Percentiles rank a stretch among this genome's conserved stretches.
Evolutionary conservation across 2,329 filamentous ascomycete genomes (phyloP).

Genomic region (Plenodomus biglobosus): DNA sequence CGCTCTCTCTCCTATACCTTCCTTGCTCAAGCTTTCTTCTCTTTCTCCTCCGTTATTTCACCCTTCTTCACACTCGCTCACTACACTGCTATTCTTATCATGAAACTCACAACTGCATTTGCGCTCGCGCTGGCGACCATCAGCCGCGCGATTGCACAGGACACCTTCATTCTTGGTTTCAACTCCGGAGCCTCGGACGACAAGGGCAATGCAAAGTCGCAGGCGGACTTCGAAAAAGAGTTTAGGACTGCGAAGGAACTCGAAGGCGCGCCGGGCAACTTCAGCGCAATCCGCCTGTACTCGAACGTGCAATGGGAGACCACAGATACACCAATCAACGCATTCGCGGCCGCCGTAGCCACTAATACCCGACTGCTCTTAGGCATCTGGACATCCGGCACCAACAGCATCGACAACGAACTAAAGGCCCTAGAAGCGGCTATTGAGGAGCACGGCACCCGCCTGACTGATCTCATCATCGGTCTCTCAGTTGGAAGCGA

Average conservation of each 20-base stretch:
- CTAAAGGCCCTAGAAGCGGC: conserved; percentile 36
- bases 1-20: neutral
- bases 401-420: conserved; percentile 38
- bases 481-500: conserved; percentile 44
- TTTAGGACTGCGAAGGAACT: conserved; percentile 67
- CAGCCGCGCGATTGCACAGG: conserved; percentile 23
- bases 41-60: conserved; percentile 2
- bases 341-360: conserved; percentile 40
- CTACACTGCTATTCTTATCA: conserved; percentile 10
- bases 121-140: conserved; percentile 27
- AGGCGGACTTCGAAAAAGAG: conserved; percentile 68
- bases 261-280: conserved; percentile 62
- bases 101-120: conserved; percentile 25
- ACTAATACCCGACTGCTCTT: conserved; percentile 43
- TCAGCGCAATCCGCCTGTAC: conserved; percentile 70
- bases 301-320: conserved; percentile 71
- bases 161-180: conserved; percentile 34
- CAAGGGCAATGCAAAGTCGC: conserved; percentile 52
- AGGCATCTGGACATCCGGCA: conserved; percentile 57
- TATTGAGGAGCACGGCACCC: conserved; percentile 40
- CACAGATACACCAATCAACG: conserved; percentile 62
- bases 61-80: conserved; percentile 15
- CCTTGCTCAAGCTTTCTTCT: too few relatives aligned
- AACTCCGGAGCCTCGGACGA: conserved; percentile 39
- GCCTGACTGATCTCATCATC: conserved; percentile 54